These are phyloP conservation scores for Irpex sp. DNA, from an alignment of 1,284 basidiomycete species.

Conservation along the genomic window DNA sequence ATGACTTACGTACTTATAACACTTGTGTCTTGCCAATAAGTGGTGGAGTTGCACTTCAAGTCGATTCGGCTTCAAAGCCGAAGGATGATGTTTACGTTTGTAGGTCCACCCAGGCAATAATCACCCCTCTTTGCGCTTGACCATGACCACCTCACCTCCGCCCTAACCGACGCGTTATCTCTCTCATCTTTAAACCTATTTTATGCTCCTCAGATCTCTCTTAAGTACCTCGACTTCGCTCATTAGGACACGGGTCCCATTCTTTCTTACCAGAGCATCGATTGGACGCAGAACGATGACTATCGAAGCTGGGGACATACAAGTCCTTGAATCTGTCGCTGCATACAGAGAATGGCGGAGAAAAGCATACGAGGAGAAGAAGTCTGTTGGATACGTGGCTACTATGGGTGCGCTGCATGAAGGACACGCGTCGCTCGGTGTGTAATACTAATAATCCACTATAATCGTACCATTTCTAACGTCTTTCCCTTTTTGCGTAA, in stretches of 20 bases:
- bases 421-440: constrained; percentile 89
- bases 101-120: not conserved
- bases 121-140: too few relatives aligned
- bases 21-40: too few relatives aligned
- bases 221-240: not conserved
- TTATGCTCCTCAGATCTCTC: too few relatives aligned
- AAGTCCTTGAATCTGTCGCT: constrained; percentile 71
- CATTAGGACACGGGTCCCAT: not conserved
- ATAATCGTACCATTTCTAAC: constrained; percentile 3
- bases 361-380: constrained; percentile 52
- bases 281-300: constrained; percentile 16
- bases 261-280: not conserved
- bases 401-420: constrained; percentile 98
- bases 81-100: not conserved
- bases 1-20: too few relatives aligned
- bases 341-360: constrained; percentile 78
- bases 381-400: constrained; percentile 87
- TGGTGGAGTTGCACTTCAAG: too few relatives aligned
- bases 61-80: too few relatives aligned
- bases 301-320: constrained; percentile 57
- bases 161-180: too few relatives aligned
- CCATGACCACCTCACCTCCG: too few relatives aligned
- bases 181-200: too few relatives aligned
- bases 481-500: not conserved
- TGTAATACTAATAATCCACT: constrained; percentile 16